These are phyloP conservation scores for Prunus padus DNA, from an alignment of 306 rosid genomes.

Conservation along the genomic window DNA sequence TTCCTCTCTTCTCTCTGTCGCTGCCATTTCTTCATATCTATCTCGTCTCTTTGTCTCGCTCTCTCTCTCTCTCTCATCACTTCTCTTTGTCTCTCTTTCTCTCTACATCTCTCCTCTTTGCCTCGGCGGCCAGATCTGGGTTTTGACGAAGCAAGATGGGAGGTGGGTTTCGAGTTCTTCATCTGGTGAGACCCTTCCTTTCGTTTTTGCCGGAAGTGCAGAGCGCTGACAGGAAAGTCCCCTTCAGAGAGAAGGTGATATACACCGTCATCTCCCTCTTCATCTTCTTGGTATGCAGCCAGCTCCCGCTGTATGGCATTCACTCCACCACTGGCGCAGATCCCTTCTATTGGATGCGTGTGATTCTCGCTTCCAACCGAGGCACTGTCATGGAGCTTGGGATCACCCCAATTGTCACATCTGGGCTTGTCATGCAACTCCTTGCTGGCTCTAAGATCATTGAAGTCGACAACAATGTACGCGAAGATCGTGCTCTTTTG, in stretches of 20 bases:
- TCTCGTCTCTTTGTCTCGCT: too few relatives aligned
- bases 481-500: slow-evolving; percentile 92
- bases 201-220: slow-evolving; percentile 90
- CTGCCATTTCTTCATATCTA: too few relatives aligned
- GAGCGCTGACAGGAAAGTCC: slow-evolving; percentile 83
- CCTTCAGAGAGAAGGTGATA: slow-evolving; percentile 95
- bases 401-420: slow-evolving; percentile 91
- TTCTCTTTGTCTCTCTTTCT: too few relatives aligned
- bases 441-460: slow-evolving; percentile 85
- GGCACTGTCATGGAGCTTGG: slow-evolving; percentile 99
- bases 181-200: slow-evolving; percentile 87
- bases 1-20: too few relatives aligned
- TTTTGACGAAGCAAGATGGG: slow-evolving; percentile 55
- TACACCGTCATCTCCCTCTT: slow-evolving; percentile 89
- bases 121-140: neutral
- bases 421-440: slow-evolving; percentile 92
- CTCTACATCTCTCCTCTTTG: too few relatives aligned
- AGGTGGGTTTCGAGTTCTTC: slow-evolving; percentile 95
- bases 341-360: slow-evolving; percentile 98
- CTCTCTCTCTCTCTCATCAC: too few relatives aligned
- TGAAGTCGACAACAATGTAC: slow-evolving; percentile 88
- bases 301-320: slow-evolving; percentile 91
- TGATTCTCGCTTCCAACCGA: slow-evolving; percentile 86
- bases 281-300: slow-evolving; percentile 90
- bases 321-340: slow-evolving; percentile 97